Conservation (phyloP, 2,329 filamentous ascomycete genomes). For the Phyllosticta citribraziliensis region DNA sequence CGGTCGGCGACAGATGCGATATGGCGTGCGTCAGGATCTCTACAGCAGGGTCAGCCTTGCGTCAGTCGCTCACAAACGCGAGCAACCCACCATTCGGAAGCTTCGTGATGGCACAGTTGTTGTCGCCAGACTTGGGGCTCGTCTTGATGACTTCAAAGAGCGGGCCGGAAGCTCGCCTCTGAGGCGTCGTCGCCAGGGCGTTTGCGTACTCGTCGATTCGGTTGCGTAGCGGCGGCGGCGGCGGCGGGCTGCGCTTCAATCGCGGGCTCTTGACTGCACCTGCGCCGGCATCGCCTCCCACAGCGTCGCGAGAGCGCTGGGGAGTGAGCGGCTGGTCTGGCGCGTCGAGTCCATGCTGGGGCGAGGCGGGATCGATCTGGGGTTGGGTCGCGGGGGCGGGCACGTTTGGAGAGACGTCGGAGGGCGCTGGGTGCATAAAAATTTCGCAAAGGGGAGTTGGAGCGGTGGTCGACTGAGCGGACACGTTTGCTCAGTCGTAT, state of each 20-base stretch:
- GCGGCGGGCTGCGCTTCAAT: conserved; percentile 26
- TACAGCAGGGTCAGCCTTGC: conserved; percentile 31
- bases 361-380: conserved; percentile 26
- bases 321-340: conserved; percentile 36
- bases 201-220: conserved; percentile 48
- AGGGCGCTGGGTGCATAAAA: conserved; percentile 59
- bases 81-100: conserved; percentile 69
- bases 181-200: conserved; percentile 29
- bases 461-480: conserved; percentile 6
- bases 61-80: neutral
- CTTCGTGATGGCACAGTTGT: conserved; percentile 41
- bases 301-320: conserved; percentile 20
- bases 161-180: conserved; percentile 32
- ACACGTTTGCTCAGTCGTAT: neutral
- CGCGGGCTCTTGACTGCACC: conserved; percentile 18
- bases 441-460: conserved; percentile 15
- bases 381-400: conserved; percentile 29
- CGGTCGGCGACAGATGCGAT: conserved; percentile 79
- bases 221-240: conserved; percentile 32
- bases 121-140: conserved; percentile 33
- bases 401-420: conserved; percentile 39
- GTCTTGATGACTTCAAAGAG: conserved; percentile 45
- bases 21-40: conserved; percentile 88
- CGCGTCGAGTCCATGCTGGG: conserved; percentile 51
- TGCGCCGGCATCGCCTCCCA: conserved; percentile 11